Percentiles rank a stretch among this genome's conserved stretches.
Conservation (phyloP, 164 flowering plant species). For the Berberis thunbergii region DNA sequence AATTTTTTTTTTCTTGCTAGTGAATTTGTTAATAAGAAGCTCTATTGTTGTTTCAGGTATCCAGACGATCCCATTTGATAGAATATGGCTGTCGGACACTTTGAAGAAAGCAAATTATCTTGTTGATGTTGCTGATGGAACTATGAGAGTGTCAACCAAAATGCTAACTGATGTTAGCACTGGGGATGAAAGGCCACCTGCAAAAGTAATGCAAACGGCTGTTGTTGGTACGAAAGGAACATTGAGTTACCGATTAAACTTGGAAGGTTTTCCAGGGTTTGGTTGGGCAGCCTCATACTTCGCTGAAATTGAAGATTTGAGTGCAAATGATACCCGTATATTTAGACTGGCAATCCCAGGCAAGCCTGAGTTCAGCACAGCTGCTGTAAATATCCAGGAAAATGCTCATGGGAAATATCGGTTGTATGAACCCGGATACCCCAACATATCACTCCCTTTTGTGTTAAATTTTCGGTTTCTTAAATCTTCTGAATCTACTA, state of each 20-base stretch:
- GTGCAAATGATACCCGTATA: conserved; percentile 52
- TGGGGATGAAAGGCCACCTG: conserved; percentile 65
- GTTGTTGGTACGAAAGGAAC: conserved; percentile 88
- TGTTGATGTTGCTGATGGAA: conserved; percentile 93
- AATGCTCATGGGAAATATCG: conserved; percentile 87
- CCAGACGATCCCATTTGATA: conserved; percentile 98
- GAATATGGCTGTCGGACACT: conserved; percentile 92
- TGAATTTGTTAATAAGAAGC: neutral
- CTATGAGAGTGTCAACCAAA: conserved; percentile 63
- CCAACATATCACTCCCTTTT: conserved; percentile 78
- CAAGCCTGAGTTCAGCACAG: conserved; percentile 55
- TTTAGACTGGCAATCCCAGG: conserved; percentile 75
- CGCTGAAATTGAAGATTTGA: conserved; percentile 89
- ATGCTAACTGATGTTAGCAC: conserved; percentile 43
- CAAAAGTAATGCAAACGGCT: conserved; percentile 98
- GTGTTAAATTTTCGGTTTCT: conserved; percentile 63
- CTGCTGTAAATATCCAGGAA: conserved; percentile 79
- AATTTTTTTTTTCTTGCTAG: neutral
- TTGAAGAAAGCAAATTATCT: conserved; percentile 82
- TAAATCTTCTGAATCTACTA: conserved; percentile 68
- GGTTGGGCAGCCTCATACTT: conserved; percentile 96
- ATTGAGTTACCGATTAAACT: conserved; percentile 77
- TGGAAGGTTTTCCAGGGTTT: conserved; percentile 88
- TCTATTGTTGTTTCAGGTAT: conserved; percentile 46
- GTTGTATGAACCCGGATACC: conserved; percentile 81